Evolutionary conservation across 768 basidiomycete species (phyloP), one percentile per base, ranked within the genome.

Genomic region (Auriculariales sp.): DNA sequence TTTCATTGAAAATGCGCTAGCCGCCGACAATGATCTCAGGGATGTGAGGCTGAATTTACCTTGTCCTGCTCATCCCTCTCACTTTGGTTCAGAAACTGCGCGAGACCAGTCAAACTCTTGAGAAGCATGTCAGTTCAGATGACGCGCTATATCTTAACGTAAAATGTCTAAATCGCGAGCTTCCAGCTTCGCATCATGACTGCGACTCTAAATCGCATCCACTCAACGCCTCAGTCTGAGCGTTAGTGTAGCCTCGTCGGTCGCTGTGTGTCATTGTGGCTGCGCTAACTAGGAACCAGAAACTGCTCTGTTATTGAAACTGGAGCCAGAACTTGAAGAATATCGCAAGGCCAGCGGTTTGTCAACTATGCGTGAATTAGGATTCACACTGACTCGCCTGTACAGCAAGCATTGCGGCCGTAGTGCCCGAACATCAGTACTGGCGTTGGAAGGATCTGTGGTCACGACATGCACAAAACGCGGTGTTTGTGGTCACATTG

Each of bases 391-490:
- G 10, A n/a, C 39, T n/a, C 19, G 22, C 27, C 6, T 19, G 17
- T 28, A 11, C 3, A 47, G 46, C 31, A 25, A 47, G 15, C 9
- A 44, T 44, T 24, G 44, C 77, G 4, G 63, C 57, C 4, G 68
- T 79, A 28, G 68, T 86, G 24, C 86, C 86, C 27, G 69, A 68
- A 28, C 77, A 82, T 55, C 82, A 87, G 54, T 78, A 84, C 53
- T 89, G 86, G 86, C 71, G 77, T 50, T 89, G 82, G 82, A 86
- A 83, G 60, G 83, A 87, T 24, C 77, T 83, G 77, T 88, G 85
- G 85, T 71, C 74, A 1, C 77, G 29, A 12, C 48, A 55, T 30
- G 61, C 88, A 31, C 71, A 85, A 50, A 73, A 72, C 15, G 75
- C 76, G 10, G 70, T 87, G 1, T 89, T 82, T 57, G 71, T 75